These are phyloP conservation scores for Gentiana macrophylla DNA, from an alignment of 257 asterid genomes.

Conservation along the genomic window DNA sequence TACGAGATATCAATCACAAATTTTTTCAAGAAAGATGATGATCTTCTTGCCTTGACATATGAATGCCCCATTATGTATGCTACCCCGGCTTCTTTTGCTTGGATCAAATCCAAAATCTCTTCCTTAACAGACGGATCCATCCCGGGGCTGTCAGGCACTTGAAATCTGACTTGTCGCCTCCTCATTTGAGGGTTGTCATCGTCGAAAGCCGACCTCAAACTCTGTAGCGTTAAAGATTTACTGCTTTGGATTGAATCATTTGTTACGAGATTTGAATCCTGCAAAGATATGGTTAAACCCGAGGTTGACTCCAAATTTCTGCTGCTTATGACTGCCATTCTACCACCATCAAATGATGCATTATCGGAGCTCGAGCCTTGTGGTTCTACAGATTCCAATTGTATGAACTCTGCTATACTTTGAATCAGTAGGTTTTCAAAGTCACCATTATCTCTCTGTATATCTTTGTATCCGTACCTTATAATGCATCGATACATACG, in stretches of 20 bases:
- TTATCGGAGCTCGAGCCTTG: slow-evolving; percentile 38
- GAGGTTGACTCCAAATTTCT: slow-evolving; percentile 23
- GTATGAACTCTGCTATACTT: slow-evolving; percentile 26
- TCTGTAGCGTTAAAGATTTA: slow-evolving; percentile 31
- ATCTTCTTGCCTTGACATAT: slow-evolving; percentile 71
- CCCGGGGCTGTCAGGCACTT: slow-evolving; percentile 41
- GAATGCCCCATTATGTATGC: slow-evolving; percentile 89
- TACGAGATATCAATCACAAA: slow-evolving; percentile 78
- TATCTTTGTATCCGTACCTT: slow-evolving; percentile 48
- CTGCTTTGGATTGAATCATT: slow-evolving; percentile 22
- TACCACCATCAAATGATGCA: slow-evolving; percentile 56
- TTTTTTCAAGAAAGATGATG: slow-evolving; percentile 64
- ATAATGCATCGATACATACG: slow-evolving; percentile 48
- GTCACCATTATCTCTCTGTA: slow-evolving; percentile 25
- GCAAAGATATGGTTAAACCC: slow-evolving; percentile 13
- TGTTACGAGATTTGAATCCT: slow-evolving; percentile 3
- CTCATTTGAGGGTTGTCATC: slow-evolving; percentile 31
- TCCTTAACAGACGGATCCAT: slow-evolving; percentile 38
- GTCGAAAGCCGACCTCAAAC: slow-evolving; percentile 19
- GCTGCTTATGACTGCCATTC: slow-evolving; percentile 94
- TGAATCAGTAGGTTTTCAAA: slow-evolving; percentile 34
- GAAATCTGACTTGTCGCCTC: slow-evolving; percentile 28
- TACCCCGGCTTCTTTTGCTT: slow-evolving; percentile 33
- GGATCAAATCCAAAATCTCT: slow-evolving; percentile 16
- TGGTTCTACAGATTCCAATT: slow-evolving; percentile 45